These are phyloP conservation scores for Suaeda aralocaspica DNA, from an alignment of 148 eudicot species.

Conservation along the genomic window DNA sequence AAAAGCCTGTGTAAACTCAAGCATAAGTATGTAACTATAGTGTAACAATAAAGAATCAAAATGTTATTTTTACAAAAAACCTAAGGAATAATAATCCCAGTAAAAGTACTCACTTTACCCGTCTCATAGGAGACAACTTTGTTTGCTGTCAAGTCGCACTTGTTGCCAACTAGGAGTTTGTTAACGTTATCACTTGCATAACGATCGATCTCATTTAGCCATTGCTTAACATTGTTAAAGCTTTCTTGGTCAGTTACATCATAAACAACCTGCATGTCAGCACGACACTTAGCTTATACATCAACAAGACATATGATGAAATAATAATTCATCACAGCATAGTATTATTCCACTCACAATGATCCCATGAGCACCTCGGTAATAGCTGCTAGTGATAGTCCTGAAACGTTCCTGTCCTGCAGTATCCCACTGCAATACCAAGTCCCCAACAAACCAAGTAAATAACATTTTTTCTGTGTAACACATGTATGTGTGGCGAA, in stretches of 20 bases:
- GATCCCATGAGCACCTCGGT: constrained; percentile 54
- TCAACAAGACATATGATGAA: background rate
- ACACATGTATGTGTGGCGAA: background rate
- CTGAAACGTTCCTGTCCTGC: constrained; percentile 57
- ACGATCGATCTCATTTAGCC: constrained; percentile 74
- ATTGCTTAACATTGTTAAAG: constrained; percentile 69
- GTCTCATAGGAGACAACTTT: constrained; percentile 60
- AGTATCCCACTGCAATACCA: constrained; percentile 52
- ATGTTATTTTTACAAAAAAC: too few species aligned
- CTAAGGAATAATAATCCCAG: too few species aligned
- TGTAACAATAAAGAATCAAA: background rate
- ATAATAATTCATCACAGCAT: background rate
- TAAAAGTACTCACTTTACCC: constrained; percentile 49
- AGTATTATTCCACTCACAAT: constrained; percentile 31
- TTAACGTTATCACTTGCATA: constrained; percentile 75
- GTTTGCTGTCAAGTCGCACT: constrained; percentile 55
- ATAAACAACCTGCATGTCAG: constrained; percentile 58
- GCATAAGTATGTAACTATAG: background rate
- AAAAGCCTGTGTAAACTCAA: constrained; percentile 41
- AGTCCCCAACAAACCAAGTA: background rate
- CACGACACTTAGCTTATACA: background rate
- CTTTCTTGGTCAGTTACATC: constrained; percentile 75
- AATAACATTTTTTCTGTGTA: background rate
- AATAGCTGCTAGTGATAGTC: constrained; percentile 52
- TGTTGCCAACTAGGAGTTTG: constrained; percentile 77